These are phyloP conservation scores for Xylaria bambusicola DNA, from an alignment of 495 filamentous ascomycete species.

Conservation along the genomic window DNA sequence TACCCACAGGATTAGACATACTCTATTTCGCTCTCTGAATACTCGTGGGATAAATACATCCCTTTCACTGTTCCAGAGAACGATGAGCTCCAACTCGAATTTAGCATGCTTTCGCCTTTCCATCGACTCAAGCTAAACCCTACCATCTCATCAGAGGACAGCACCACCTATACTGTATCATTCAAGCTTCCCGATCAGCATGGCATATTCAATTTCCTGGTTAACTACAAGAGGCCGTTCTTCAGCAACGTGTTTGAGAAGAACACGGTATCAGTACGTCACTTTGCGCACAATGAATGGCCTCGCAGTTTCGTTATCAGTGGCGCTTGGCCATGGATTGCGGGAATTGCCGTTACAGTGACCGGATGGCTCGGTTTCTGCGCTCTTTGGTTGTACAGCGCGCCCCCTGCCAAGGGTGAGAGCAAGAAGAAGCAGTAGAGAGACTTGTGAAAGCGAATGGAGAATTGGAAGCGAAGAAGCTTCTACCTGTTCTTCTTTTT, in stretches of 20 bases:
- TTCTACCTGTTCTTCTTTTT: background rate
- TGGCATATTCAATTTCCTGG: slow-evolving; percentile 94
- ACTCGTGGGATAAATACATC: slow-evolving; percentile 63
- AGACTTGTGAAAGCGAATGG: background rate
- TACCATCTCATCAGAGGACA: slow-evolving; percentile 57
- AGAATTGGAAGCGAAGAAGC: background rate
- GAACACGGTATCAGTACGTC: slow-evolving; percentile 87
- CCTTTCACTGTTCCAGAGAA: slow-evolving; percentile 69
- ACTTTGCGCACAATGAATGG: slow-evolving; percentile 97
- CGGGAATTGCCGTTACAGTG: slow-evolving; percentile 81
- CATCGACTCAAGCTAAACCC: slow-evolving; percentile 80
- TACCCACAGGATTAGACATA: slow-evolving; percentile 62
- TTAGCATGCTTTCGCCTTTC: slow-evolving; percentile 98
- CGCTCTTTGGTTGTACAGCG: slow-evolving; percentile 85
- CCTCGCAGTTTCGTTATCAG: slow-evolving; percentile 86
- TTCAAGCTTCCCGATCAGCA: slow-evolving; percentile 93
- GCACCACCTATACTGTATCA: slow-evolving; percentile 69
- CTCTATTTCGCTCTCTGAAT: slow-evolving; percentile 86
- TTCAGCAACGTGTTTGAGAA: slow-evolving; percentile 90
- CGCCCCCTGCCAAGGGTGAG: slow-evolving; percentile 53
- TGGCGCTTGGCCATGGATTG: slow-evolving; percentile 94
- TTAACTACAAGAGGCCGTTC: slow-evolving; percentile 96
- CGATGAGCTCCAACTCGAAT: slow-evolving; percentile 88
- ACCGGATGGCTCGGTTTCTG: slow-evolving; percentile 84
- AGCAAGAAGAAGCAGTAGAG: slow-evolving; percentile 74